Percentiles rank a stretch among this genome's conserved stretches.
phyloP scores from a whole-genome alignment of 768 basidiomycete genomes.

The Lactarius vividus region DNA sequence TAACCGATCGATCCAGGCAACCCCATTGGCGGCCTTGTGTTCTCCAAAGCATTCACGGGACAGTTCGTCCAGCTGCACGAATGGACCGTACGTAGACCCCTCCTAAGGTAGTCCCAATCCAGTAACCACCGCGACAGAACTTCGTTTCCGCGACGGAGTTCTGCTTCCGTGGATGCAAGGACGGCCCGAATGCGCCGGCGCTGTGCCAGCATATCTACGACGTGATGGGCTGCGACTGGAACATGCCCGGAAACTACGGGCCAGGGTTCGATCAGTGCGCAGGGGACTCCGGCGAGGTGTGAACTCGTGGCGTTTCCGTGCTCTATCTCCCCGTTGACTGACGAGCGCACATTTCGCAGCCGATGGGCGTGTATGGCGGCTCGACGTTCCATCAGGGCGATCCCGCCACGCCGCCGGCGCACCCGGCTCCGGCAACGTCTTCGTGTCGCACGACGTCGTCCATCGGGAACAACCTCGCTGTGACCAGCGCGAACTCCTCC shows the following conservation, averaged over 20 bases:
- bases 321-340: too few relatives aligned
- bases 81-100: conserved; percentile 56
- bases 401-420: conserved; percentile 51
- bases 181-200: conserved; percentile 45
- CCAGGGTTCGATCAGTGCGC: conserved; percentile 44
- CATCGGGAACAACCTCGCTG: conserved; percentile 45
- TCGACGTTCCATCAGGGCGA: conserved; percentile 69
- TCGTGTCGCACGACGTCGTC: conserved; percentile 53
- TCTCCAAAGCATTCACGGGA: conserved; percentile 61
- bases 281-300: conserved; percentile 50
- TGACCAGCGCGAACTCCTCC: not conserved
- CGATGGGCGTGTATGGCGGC: conserved; percentile 64
- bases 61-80: conserved; percentile 57
- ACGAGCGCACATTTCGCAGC: conserved; percentile 34
- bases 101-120: not conserved
- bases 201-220: conserved; percentile 63
- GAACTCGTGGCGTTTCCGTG: too few relatives aligned
- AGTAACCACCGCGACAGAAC: conserved; percentile 43
- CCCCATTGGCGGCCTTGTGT: conserved; percentile 66
- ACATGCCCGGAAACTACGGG: conserved; percentile 52
- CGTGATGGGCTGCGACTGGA: conserved; percentile 58
- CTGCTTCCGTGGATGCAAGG: conserved; percentile 71
- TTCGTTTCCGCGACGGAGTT: conserved; percentile 60
- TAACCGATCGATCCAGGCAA: conserved; percentile 39
- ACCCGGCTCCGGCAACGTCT: conserved; percentile 57